Evolutionary conservation across 2,329 filamentous ascomycete genomes (phyloP), one percentile per base, ranked within the genome.

Genomic region (Chalaropsis ovoidea): DNA sequence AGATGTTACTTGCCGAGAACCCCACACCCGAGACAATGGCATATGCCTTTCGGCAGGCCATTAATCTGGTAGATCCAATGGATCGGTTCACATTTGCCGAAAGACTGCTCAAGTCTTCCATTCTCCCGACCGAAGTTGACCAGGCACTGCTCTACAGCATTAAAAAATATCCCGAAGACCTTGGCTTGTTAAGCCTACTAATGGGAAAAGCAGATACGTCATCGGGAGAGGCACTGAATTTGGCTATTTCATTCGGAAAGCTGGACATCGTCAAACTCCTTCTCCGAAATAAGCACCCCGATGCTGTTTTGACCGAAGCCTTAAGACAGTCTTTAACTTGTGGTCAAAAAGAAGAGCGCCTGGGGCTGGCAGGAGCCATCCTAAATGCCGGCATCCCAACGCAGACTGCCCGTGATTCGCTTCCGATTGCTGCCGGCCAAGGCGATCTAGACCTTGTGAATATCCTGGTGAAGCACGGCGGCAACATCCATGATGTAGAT

Each of bases 121-220:
- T 80, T 1, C 76, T 77, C 0, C 72, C 76, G 0, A 71, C 69
- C 0, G 81, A 84, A 68, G 76, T 78, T 0, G 82, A 82, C 62
- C 72, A 78, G 27, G 82, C 82, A 0, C 71, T 85, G 35, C 75
- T 78, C 0, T 80, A 82, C 68, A 77, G 81, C 4, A 77, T 84
- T 22, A 73, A 72, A 7, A 74, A 75, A 0, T 77, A 79, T 64
- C 74, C 80, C 0, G 72, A 76, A n/a, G 82, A 85, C 63, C 70
- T 79, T 0, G 74, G 78, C 0, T 72, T 85, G 0, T 74, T 84
- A 22, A 75, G 75, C 0, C 70, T 77, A 0, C 72, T 85, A 5
- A 75, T 78, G 0, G 67, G 71, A 2, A 75, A 76, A 41, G 81
- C 81, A 1, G 80, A 84, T 67, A 77, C 76, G 0, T 76, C 75